Conservation (phyloP, 345 rosid genomes). For the Geranium rotundifolium region DNA sequence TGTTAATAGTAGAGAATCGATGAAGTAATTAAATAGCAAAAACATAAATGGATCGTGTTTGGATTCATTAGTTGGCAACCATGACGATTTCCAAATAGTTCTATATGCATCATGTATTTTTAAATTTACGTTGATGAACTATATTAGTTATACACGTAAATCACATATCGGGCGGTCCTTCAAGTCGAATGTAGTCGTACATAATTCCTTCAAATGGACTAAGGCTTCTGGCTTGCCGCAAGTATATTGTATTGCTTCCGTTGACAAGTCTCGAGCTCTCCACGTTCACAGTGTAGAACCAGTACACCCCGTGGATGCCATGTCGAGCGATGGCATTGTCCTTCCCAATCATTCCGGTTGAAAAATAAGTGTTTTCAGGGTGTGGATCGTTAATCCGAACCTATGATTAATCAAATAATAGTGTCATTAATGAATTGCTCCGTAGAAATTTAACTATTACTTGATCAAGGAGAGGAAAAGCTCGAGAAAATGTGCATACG, state of each 20-base stretch:
- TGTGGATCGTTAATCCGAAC: constrained; percentile 5
- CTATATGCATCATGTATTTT: too few relatives aligned
- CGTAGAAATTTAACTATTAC: background rate
- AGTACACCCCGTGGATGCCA: constrained; percentile 26
- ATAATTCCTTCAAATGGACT: constrained; percentile 22
- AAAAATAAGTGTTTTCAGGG: constrained; percentile 4
- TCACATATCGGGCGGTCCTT: constrained; percentile 14
- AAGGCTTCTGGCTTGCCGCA: constrained; percentile 18
- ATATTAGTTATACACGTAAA: too few relatives aligned
- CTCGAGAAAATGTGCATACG: background rate
- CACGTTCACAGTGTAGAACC: constrained; percentile 17
- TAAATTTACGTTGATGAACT: too few relatives aligned
- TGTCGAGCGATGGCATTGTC: constrained; percentile 41
- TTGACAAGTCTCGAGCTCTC: constrained; percentile 5
- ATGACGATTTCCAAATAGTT: too few relatives aligned
- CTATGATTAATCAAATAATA: background rate
- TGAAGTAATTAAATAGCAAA: too few relatives aligned
- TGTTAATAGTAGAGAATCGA: too few relatives aligned
- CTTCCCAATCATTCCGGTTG: constrained; percentile 19
- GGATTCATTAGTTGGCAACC: too few relatives aligned
- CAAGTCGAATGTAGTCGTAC: constrained; percentile 36
- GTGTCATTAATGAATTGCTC: background rate
- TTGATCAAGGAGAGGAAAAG: background rate
- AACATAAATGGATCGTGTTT: too few relatives aligned
- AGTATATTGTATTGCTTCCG: constrained; percentile 18